A percentile compares a stretch with the other conserved stretches of the same genome.
These are phyloP conservation scores for Coemansia aciculifera DNA, from an alignment of 192 early-diverging fungal species.

Conservation along the genomic window DNA sequence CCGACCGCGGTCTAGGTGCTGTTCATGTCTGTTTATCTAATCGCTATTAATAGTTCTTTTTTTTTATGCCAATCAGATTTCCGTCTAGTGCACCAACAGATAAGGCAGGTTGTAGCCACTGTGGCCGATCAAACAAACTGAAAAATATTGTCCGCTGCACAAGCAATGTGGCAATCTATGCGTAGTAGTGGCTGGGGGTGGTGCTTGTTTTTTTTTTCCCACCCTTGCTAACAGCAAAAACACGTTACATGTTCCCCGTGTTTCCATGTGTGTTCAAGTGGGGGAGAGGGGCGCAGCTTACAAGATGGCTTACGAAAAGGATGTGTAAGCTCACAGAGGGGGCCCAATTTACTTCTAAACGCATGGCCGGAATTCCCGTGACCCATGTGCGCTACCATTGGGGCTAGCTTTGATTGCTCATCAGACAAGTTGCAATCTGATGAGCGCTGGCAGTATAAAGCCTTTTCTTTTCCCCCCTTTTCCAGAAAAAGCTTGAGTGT, in stretches of 20 bases:
- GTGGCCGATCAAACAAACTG: background rate
- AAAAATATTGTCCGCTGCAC: background rate
- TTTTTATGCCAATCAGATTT: background rate
- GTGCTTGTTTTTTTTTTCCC: background rate
- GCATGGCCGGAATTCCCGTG: conserved; percentile 2
- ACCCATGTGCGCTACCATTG: background rate
- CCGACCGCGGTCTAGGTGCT: background rate
- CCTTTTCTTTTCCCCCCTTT: background rate
- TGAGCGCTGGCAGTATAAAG: background rate
- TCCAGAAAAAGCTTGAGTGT: background rate
- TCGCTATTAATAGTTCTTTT: background rate
- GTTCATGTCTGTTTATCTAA: background rate
- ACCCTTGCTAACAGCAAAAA: background rate
- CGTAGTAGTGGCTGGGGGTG: background rate
- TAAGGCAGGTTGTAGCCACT: background rate
- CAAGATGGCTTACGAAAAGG: background rate
- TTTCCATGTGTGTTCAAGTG: background rate
- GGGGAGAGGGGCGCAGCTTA: background rate
- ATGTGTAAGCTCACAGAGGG: too few relatives aligned
- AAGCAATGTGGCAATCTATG: background rate
- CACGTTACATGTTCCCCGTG: background rate
- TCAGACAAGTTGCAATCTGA: background rate
- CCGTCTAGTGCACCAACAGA: background rate
- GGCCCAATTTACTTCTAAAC: background rate
- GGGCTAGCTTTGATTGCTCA: background rate